These are phyloP conservation scores for Coprinopsis marcescibilis DNA, from an alignment of 768 basidiomycete species.

Conservation along the genomic window DNA sequence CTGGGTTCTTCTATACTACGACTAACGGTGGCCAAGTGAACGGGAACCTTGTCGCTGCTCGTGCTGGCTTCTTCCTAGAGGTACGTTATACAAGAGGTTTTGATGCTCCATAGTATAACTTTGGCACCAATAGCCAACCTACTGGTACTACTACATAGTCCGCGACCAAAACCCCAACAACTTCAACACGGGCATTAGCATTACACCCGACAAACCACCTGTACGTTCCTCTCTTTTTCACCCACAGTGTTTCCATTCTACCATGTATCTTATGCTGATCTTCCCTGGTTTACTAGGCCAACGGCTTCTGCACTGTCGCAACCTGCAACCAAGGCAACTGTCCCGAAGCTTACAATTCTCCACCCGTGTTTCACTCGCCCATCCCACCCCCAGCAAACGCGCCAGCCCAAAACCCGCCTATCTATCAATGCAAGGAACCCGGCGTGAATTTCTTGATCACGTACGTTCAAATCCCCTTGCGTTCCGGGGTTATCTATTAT, in stretches of 20 bases:
- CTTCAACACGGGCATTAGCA: slow-evolving; percentile 6
- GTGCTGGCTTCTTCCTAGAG: slow-evolving; percentile 6
- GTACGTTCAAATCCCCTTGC: background rate
- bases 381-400: slow-evolving; percentile 3
- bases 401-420: background rate
- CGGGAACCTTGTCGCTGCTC: slow-evolving; percentile 1
- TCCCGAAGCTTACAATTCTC: slow-evolving; percentile 1
- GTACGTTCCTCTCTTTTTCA: background rate
- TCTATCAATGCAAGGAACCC: slow-evolving; percentile 6
- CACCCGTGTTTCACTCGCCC: slow-evolving; percentile 1
- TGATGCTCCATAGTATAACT: background rate
- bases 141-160: slow-evolving; percentile 8
- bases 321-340: background rate
- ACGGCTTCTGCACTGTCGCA: slow-evolving; percentile 4
- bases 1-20: slow-evolving; percentile 6
- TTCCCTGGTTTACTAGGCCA: background rate
- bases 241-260: background rate
- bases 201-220: slow-evolving; percentile 4
- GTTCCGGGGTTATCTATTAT: too few relatives aligned
- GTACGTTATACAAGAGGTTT: background rate
- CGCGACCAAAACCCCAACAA: slow-evolving; percentile 3
- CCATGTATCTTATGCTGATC: background rate
- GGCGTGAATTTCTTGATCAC: slow-evolving; percentile 5
- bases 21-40: background rate
- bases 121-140: slow-evolving; percentile 1